A percentile compares a stretch with the other conserved stretches of the same genome.
phyloP scores from a whole-genome alignment of 2,329 filamentous ascomycete species.

The Hansfordia pulvinata region DNA sequence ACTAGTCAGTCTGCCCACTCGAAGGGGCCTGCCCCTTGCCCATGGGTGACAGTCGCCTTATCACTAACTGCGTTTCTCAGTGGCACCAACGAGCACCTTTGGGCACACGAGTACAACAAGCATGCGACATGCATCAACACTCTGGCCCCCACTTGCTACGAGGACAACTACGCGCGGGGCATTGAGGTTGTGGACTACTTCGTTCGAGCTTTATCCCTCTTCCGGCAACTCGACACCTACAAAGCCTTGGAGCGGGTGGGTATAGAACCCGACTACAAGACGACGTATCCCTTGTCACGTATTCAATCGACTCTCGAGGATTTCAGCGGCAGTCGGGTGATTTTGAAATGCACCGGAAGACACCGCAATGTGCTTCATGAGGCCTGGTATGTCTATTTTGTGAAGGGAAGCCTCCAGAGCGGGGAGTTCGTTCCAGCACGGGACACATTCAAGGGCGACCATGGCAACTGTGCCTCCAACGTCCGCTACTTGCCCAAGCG shows the following conservation, averaged over 20 bases:
- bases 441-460: slow-evolving; percentile 21
- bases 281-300: slow-evolving; percentile 27
- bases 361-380: slow-evolving; percentile 28
- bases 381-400: slow-evolving; percentile 39
- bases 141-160: slow-evolving; percentile 50
- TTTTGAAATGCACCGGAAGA: slow-evolving; percentile 25
- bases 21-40: slow-evolving; percentile 2
- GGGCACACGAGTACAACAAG: slow-evolving; percentile 60
- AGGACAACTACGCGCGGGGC: slow-evolving; percentile 29
- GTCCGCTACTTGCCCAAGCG: slow-evolving; percentile 27
- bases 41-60: background rate
- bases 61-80: too few relatives aligned
- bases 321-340: slow-evolving; percentile 28
- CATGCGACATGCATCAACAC: slow-evolving; percentile 64
- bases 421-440: slow-evolving; percentile 30
- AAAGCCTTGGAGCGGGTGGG: slow-evolving; percentile 20
- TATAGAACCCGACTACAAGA: slow-evolving; percentile 19
- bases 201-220: slow-evolving; percentile 24
- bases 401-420: slow-evolving; percentile 35
- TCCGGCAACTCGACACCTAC: slow-evolving; percentile 27
- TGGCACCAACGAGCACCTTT: slow-evolving; percentile 33
- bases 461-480: slow-evolving; percentile 22
- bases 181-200: slow-evolving; percentile 32
- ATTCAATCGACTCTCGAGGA: slow-evolving; percentile 26
- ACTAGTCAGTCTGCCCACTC: slow-evolving; percentile 15